Conservation (phyloP, 1,139 yeast species). For the Hemisphaericaspora xylofermentans region DNA sequence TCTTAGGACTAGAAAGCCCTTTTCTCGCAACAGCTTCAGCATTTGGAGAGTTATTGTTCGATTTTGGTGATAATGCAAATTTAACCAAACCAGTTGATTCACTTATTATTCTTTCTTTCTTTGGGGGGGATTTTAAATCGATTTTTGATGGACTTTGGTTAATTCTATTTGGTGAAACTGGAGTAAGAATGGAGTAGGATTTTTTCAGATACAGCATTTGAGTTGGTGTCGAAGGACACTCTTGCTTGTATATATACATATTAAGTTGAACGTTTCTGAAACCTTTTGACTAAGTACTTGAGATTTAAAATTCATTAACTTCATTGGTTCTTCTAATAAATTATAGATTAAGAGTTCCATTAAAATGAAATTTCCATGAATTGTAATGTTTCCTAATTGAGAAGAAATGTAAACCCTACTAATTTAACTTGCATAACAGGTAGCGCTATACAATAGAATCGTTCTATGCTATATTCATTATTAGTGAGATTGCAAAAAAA, state of each 20-base stretch:
- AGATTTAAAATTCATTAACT: no score
- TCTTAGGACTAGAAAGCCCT: slow-evolving; percentile 7
- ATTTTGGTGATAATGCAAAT: slow-evolving; percentile 18
- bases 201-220: slow-evolving; percentile 11
- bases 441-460: neutral
- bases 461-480: no score
- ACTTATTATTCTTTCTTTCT: slow-evolving; percentile 18
- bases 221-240: slow-evolving; percentile 11
- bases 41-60: slow-evolving; percentile 3
- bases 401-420: neutral
- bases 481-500: no score
- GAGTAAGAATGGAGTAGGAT: slow-evolving; percentile 17
- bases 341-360: neutral
- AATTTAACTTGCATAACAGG: neutral
- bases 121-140: slow-evolving; percentile 1
- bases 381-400: slow-evolving; percentile 3
- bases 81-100: slow-evolving; percentile 23
- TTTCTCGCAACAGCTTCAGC: neutral
- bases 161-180: slow-evolving; percentile 10
- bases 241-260: slow-evolving; percentile 7
- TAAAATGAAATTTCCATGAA: neutral
- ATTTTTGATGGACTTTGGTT: slow-evolving; percentile 5
- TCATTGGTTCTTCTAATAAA: no score
- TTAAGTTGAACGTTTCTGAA: neutral
- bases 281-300: neutral